Base-by-base conservation (phyloP, 2,329 filamentous ascomycete species). In the Harringtonia aguacate region DNA sequence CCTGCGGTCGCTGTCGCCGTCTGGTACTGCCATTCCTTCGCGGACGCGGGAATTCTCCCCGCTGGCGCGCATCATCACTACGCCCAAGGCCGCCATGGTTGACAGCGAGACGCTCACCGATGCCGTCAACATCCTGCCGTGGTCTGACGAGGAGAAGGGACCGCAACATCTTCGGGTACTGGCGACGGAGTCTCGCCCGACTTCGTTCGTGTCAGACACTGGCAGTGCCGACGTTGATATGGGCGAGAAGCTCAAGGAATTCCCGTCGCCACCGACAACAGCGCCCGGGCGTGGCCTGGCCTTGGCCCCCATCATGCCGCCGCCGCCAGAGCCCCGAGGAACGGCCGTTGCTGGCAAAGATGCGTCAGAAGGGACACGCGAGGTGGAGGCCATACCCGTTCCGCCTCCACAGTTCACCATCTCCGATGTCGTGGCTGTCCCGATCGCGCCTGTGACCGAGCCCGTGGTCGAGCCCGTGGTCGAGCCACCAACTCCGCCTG, bases 21-120 rank as follows among this genome's bases (percentile, higher is more conserved):
- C 44, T 27, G 35, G 20, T 20, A 28, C 30, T 29, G 39, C 18
- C 13, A 41, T 43, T 12, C 42, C 44, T 1, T 27, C 33, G 12
- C 40, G 35, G 27, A 46, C 44, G 7, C 60, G 61, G 21, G 58
- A 58, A 1, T 52, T 59, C 17, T 69, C 71, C n/a, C 68, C 72
- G 14, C 60, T 66, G 18, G 68, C 70, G 1, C 59, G 68, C 7
- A 54, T 73, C 7, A 77, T 78, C 3, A 61, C 62, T 24, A 47
- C 78, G 49, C 68, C 72, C 14, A 71, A 60, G 55, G 58, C 66
- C 9, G 63, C 70, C 28, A 81, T 80, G 75, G 68, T 79, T 10
- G 76, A 81, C 49, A 72, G 66, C 30, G 67, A 70, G 22, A 73
- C 70, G 53, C 79, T 81, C 72, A 81, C 77, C 0, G 77, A 81